Conservation (phyloP, 1,284 basidiomycete species). For the Exobasidium rhododendri region DNA sequence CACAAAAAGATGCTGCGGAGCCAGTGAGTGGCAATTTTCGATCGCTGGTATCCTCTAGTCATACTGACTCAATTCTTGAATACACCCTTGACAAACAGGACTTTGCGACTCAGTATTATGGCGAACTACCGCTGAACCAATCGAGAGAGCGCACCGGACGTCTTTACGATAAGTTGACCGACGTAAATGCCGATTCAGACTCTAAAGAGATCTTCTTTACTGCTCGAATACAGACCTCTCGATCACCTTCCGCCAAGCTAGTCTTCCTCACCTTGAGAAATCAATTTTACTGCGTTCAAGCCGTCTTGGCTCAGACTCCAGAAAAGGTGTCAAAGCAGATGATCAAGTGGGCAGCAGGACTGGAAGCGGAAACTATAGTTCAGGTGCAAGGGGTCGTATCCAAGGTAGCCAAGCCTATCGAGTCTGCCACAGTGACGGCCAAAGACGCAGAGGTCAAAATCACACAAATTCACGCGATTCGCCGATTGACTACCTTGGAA, state of each 20-base stretch:
- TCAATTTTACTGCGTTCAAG: conserved; percentile 83
- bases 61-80: background rate
- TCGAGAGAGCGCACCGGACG: conserved; percentile 66
- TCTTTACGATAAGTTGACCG: conserved; percentile 63
- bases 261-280: conserved; percentile 91
- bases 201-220: conserved; percentile 80
- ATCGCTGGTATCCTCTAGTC: background rate
- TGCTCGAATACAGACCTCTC: conserved; percentile 85
- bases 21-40: conserved; percentile 59
- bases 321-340: conserved; percentile 93
- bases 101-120: conserved; percentile 80
- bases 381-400: conserved; percentile 69
- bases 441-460: conserved; percentile 86
- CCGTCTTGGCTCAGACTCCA: conserved; percentile 71
- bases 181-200: conserved; percentile 67
- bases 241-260: conserved; percentile 75
- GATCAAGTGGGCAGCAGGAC: conserved; percentile 82
- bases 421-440: conserved; percentile 84
- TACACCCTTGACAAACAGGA: conserved; percentile 64
- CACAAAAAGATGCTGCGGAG: conserved; percentile 70
- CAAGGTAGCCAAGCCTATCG: conserved; percentile 73
- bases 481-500: conserved; percentile 64
- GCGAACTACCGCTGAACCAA: conserved; percentile 84
- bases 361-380: conserved; percentile 86
- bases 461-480: conserved; percentile 77